Base-by-base conservation (phyloP, 1,284 basidiomycete species). In the Puccinia polysora region DNA sequence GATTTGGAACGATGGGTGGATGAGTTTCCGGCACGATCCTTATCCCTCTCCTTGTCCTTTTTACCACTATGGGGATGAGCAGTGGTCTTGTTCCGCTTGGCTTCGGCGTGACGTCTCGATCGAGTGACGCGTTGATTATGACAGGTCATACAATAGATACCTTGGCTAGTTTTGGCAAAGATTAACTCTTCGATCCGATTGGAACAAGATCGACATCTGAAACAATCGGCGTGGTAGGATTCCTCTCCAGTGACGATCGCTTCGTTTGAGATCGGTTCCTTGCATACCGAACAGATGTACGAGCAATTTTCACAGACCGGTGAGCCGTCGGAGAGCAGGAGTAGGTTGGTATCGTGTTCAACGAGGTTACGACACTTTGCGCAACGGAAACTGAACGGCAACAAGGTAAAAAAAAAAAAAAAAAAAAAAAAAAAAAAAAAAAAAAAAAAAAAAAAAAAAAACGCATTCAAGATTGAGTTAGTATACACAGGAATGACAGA, bases 241-340 rank as follows among this genome's bases (percentile, higher is more conserved):
- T 97, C 95, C 81, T 98, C 93, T 71, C 95, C 93, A 14, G 95
- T 95, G 89, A 97, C 96, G 81, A 97, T 97, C 18, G 94, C 94
- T 80, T 97, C 93, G 81, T 97, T 92, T 67, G 93, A 88, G 77
- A 97, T 96, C 49, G 91, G 90, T 65, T 87, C 85, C 63, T 87
- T 87, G 82, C 93, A 97, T 72, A 95, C 88, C 79, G 89, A 93
- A 84, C 93, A 97, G 78, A 80, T 90, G 82, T 98, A 98, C 12
- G 92, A 95, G 83, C 95, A 98, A 77, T 93, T 89, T 28, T 91
- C 89, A 80, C 95, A 98, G 65, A 98, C 93, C 40, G 96, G 95
- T 43, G 90, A 92, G 23, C 95, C 95, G 80, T 98, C 95, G 34
- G 93, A 94, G 60, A 98, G 87, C 10, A 98, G 84, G 28, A 98